Base-by-base conservation (phyloP, 1,284 basidiomycete species). In the Apiotrichum sp. region DNA sequence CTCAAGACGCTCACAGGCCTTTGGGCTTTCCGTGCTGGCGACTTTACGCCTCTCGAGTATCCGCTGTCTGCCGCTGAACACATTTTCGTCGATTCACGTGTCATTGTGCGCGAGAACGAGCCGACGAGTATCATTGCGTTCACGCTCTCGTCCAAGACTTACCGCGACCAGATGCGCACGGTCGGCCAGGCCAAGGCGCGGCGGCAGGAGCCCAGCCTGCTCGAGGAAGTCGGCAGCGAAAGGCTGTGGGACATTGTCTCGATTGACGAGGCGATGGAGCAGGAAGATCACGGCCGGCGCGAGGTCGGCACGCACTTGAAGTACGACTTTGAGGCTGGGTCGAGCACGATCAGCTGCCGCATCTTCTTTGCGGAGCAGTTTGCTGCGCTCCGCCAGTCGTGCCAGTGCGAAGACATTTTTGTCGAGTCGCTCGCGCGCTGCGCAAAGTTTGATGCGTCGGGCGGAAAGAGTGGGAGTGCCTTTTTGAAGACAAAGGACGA, bases 331-430 rank as follows among this genome's bases (percentile, higher is more conserved):
- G 89, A 93, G 71, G 89, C 88, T 61, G 88, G 88, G 34, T 88
- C 88, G n/a, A 79, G 91, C 52, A 90, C 87, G n/a, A 92, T 96
- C 65, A 91, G 90, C 68, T 98, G 93, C 73, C 91, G 92, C 4
- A 87, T 98, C 62, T 83, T 98, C 55, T 98, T 93, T 72, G 92
- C 93, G 0, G 93, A 98, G 73, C 93, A 98, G 72, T 99, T 99
- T 65, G 93, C 98, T 66, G 91, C 91, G 4, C 77, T 99, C 44
- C 85, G 96, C 16, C 82, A 89, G 50, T 91, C 87, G 11, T 98
- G 95, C 65, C 89, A 91, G 61, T 97, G 93, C 70, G 90, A 95
- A 65, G 87, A 87, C 68, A 90, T 88, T 64, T 89, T 98, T 78
- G 84, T 98, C 47, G 93, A 97, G 71, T 93, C 89, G 1, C 80